Percentiles rank a stretch among this genome's conserved stretches.
phyloP scores from a whole-genome alignment of 176 grass and related monocot species.

The Carex cristatella region DNA sequence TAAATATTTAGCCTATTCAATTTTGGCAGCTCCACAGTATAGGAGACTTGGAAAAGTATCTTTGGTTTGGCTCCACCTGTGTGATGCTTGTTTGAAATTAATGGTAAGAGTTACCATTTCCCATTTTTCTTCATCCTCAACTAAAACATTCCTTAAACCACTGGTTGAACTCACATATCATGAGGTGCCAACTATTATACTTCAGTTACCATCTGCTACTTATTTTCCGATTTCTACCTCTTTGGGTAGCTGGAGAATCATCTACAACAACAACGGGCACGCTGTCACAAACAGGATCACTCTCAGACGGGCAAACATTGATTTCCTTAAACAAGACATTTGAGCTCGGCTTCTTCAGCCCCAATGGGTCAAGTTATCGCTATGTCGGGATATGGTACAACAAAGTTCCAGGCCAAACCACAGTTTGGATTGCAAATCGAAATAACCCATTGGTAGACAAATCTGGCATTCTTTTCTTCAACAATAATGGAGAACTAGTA shows the following conservation, averaged over 20 bases:
- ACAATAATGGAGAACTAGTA: constrained; percentile 34
- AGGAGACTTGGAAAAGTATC: neutral
- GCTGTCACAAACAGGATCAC: constrained; percentile 27
- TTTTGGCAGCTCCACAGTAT: neutral
- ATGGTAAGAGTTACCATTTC: neutral
- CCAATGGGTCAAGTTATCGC: constrained; percentile 7
- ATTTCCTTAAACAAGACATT: constrained; percentile 17
- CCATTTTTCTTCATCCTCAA: neutral
- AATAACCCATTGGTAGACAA: constrained; percentile 26
- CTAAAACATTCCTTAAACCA: neutral
- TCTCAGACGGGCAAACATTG: constrained; percentile 41
- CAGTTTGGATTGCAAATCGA: constrained; percentile 61
- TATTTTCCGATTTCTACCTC: constrained; percentile 19
- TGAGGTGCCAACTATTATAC: neutral
- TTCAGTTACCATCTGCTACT: neutral
- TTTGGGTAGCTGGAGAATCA: constrained; percentile 19
- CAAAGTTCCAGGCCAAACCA: neutral
- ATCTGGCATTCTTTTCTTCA: constrained; percentile 35
- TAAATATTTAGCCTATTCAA: neutral
- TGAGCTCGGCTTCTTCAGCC: constrained; percentile 55
- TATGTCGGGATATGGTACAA: constrained; percentile 58
- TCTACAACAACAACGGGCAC: neutral
- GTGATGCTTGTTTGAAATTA: neutral
- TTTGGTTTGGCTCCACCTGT: neutral
- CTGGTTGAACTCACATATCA: neutral